Base-by-base conservation (phyloP, 2,329 filamentous ascomycete genomes). In the Trichoderma pleuroti region DNA sequence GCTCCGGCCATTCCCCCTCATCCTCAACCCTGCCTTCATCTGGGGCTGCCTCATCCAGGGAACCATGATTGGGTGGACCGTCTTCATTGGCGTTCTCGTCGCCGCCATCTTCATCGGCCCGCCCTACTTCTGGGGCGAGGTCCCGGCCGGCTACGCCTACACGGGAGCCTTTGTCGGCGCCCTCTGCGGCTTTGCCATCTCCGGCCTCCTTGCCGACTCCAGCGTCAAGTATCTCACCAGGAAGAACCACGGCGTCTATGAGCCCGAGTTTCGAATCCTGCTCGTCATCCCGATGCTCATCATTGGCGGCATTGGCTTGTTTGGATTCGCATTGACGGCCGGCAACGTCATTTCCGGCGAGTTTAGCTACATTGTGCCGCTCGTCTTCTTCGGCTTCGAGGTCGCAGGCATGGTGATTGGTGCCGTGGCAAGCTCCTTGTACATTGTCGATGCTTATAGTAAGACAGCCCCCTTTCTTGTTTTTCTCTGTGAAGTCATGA, bases 381-480 rank as follows among this genome's bases (percentile, higher is more conserved):
- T 95, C 66, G 86, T 93, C 59, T 97, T 96, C 80, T 96, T 97
- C 75, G 92, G 87, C 0, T 86, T 96, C 69, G 90, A 96, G 78
- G 92, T 97, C 10, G 90, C 91, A 72, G 93, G 93, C 2, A 97
- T 97, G 93, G 93, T 98, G 0, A 90, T 97, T 77, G 94, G 94
- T 1, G 93, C 94, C 2, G 93, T 97, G 2, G 91, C 93, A 2
- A 92, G 90, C 72, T 92, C 93, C 1, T 83, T 97, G 28, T 98
- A 98, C 78, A 91, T 98, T 77, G 92, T 97, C 9, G 95, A 98
- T 81, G 94, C 94, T 0, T 95, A 98, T 81, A 91, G 94, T 91
- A 82, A 80, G 90, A 57, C 9, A 5, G 36, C 32, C 21, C 18
- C 24, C 21, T 30, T 28, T 32, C 16, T 16, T 54, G 24, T 46